A percentile compares a stretch with the other conserved stretches of the same genome.
phyloP scores from a whole-genome alignment of 2,329 filamentous ascomycete genomes.

The Penicillium sp. region DNA sequence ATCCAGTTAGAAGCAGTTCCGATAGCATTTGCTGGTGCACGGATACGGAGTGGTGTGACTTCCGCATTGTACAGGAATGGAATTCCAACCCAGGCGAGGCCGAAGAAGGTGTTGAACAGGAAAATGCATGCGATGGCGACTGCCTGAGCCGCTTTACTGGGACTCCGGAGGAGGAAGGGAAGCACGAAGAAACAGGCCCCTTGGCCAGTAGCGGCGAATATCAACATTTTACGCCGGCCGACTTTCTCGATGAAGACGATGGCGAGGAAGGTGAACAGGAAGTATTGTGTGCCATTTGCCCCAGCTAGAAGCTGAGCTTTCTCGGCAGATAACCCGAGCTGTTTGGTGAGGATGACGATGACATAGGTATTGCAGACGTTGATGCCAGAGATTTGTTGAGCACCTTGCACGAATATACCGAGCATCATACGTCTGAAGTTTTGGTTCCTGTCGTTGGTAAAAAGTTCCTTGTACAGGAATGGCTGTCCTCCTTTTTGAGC shows the following conservation, averaged over 20 bases:
- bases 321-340: constrained; percentile 5
- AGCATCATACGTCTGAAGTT: constrained; percentile 13
- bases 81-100: constrained; percentile 14
- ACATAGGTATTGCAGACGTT: constrained; percentile 9
- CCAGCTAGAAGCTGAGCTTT: constrained; percentile 17
- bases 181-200: constrained; percentile 13
- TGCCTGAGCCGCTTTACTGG: constrained; percentile 9
- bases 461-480: constrained; percentile 15
- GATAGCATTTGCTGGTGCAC: constrained; percentile 12
- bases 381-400: constrained; percentile 10
- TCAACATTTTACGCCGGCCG: constrained; percentile 13
- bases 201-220: constrained; percentile 13
- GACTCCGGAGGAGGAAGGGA: constrained; percentile 10
- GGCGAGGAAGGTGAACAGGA: constrained; percentile 12
- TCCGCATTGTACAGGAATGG: constrained; percentile 31
- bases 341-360: constrained; percentile 8
- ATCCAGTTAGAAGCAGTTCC: constrained; percentile 12
- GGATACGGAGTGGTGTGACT: constrained; percentile 12
- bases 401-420: constrained; percentile 11
- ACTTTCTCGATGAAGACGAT: constrained; percentile 14
- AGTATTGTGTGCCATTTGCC: constrained; percentile 11
- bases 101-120: constrained; percentile 18
- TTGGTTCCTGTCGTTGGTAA: constrained; percentile 8
- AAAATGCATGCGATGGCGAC: constrained; percentile 11
- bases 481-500: constrained; percentile 10